Percentiles rank a stretch among this genome's conserved stretches.
Evolutionary conservation across 345 rosid species (phyloP).

Genomic region (Heritiera littoralis): DNA sequence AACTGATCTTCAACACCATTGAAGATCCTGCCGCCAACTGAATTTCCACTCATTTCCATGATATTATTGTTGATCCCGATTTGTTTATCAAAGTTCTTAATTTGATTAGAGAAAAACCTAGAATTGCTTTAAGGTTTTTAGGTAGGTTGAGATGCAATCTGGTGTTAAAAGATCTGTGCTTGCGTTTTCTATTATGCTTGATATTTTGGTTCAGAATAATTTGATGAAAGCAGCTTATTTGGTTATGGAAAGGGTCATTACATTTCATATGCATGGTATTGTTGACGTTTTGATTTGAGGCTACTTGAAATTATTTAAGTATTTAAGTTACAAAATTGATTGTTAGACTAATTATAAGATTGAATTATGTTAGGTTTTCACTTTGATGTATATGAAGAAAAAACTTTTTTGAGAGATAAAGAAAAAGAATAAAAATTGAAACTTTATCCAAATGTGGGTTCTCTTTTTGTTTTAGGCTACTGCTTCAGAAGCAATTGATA

Average conservation of each 20-base stretch:
- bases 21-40: constrained; percentile 41
- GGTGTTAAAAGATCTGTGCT: constrained; percentile 43
- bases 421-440: too few relatives aligned
- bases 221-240: constrained; percentile 50
- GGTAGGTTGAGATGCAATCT: constrained; percentile 56
- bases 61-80: constrained; percentile 46
- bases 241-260: constrained; percentile 54
- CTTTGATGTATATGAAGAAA: too few relatives aligned
- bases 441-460: too few relatives aligned
- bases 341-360: too few relatives aligned
- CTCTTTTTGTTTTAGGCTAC: too few relatives aligned
- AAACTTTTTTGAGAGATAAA: too few relatives aligned
- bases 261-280: constrained; percentile 46
- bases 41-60: constrained; percentile 45
- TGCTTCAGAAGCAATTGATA: too few relatives aligned
- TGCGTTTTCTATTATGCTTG: constrained; percentile 48
- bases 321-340: too few relatives aligned
- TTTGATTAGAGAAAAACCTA: constrained; percentile 50
- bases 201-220: constrained; percentile 52
- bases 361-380: too few relatives aligned
- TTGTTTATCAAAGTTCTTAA: constrained; percentile 52
- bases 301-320: constrained; percentile 25
- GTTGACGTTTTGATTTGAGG: constrained; percentile 54
- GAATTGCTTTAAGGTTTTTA: constrained; percentile 54
- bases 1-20: constrained; percentile 47